phyloP scores from a whole-genome alignment of 2,329 filamentous ascomycete species.

The Botrytis galanthina region DNA sequence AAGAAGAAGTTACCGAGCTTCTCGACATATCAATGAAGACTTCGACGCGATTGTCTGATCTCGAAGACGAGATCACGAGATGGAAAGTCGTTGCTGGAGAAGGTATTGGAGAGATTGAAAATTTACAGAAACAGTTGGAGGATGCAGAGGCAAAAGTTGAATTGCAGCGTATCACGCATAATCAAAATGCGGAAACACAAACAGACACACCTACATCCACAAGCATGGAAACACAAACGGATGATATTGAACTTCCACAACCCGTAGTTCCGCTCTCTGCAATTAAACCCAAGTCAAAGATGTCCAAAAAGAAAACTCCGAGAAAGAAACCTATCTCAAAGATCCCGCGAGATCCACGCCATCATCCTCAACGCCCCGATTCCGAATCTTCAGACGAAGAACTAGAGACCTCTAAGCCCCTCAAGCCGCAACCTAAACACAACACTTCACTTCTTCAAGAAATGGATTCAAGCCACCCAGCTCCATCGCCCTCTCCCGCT shows the following conservation, averaged over 20 bases:
- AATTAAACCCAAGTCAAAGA: not conserved
- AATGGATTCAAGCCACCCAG: not conserved
- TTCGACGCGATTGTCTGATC: not conserved
- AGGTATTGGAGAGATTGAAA: not conserved
- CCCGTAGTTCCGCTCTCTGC: no score
- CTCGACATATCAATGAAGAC: not conserved
- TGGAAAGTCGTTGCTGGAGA: not conserved
- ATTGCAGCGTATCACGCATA: not conserved
- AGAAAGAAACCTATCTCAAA: not conserved
- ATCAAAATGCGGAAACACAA: not conserved
- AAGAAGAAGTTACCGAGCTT: not conserved
- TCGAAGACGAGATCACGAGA: not conserved
- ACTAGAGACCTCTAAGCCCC: no score
- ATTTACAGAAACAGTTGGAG: not conserved
- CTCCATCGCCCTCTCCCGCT: not conserved
- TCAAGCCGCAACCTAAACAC: not conserved
- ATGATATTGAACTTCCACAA: not conserved
- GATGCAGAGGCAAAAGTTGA: not conserved
- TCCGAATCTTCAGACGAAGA: not conserved
- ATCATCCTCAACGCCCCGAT: not conserved
- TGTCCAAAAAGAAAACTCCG: not conserved
- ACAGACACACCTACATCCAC: not conserved
- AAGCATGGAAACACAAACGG: not conserved
- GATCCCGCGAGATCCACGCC: not conserved
- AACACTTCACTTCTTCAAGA: not conserved